phyloP scores from a whole-genome alignment of 805 yeast genomes.

The Wickerhamomyces queroliae region DNA sequence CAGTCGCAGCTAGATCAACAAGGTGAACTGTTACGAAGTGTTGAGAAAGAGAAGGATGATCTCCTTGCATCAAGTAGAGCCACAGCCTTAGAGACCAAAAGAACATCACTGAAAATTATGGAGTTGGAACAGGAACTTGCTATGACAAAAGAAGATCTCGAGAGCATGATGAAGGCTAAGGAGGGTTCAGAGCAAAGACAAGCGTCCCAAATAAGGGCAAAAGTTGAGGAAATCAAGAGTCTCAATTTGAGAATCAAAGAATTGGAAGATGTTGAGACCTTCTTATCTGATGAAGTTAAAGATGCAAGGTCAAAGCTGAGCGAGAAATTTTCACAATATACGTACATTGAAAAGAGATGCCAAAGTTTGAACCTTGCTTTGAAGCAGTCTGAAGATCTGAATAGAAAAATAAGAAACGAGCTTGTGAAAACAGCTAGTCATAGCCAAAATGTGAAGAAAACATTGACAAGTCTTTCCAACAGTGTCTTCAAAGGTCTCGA shows the following conservation, averaged over 20 bases:
- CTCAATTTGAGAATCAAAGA: slow-evolving; percentile 4
- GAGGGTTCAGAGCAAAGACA: no score
- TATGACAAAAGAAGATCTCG: background rate
- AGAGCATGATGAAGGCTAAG: background rate
- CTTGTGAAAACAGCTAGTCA: slow-evolving; percentile 3
- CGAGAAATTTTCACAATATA: slow-evolving; percentile 5
- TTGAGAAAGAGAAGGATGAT: no score
- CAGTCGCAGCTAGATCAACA: no score
- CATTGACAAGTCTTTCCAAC: slow-evolving; percentile 3
- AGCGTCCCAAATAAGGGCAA: no score
- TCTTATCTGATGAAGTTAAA: slow-evolving; percentile 1
- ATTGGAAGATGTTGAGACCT: background rate
- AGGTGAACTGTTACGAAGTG: no score
- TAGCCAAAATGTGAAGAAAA: slow-evolving; percentile 9
- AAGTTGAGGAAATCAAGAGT: slow-evolving; percentile 11
- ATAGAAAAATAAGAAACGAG: slow-evolving; percentile 8
- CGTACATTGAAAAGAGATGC: slow-evolving; percentile 2
- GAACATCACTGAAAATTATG: no score
- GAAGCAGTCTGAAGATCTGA: slow-evolving; percentile 3
- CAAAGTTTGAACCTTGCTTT: slow-evolving; percentile 1
- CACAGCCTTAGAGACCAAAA: no score
- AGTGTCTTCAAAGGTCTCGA: slow-evolving; percentile 8
- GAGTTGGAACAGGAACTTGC: no score
- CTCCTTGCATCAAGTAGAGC: no score
- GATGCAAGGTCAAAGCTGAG: slow-evolving; percentile 9